Evolutionary conservation across 2,329 filamentous ascomycete species (phyloP).

Genomic region (Onygena corvina): DNA sequence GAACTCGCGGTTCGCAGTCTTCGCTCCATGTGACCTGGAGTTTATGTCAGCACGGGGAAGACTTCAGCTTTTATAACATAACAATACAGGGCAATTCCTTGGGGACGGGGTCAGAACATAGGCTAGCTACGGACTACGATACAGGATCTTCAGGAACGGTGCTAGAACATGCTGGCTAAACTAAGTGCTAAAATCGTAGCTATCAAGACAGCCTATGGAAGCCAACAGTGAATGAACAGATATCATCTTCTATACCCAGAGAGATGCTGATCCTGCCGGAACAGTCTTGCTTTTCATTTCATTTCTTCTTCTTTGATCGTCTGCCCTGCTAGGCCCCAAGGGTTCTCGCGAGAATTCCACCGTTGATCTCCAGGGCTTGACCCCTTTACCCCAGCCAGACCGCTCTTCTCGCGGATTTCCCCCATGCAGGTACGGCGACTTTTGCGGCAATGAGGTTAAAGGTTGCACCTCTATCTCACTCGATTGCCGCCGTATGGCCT

Average conservation of each 20-base stretch:
- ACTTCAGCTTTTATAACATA: no score
- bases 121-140: no score
- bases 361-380: constrained; percentile 1
- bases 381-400: not conserved
- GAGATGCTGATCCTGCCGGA: not conserved
- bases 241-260: not conserved
- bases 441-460: not conserved
- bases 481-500: not conserved
- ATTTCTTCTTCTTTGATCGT: constrained; percentile 1
- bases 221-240: no score
- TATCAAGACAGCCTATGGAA: no score
- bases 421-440: not conserved
- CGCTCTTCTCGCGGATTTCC: not conserved
- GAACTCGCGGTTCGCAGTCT: no score
- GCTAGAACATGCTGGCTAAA: no score
- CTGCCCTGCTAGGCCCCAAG: not conserved
- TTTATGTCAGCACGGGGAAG: no score
- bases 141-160: no score
- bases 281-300: constrained; percentile 7
- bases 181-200: no score
- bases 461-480: not conserved
- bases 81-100: no score
- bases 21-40: no score
- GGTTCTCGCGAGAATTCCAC: not conserved
- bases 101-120: no score